A percentile compares a stretch with the other conserved stretches of the same genome.
Conservation (phyloP, 306 rosid species). For the Medicago truncatula region MtrunA17r5.0-ANR NC_053049.1:25592501-25593000, state of each 20-base stretch:
- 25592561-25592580: conserved; percentile 23
- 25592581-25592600: not conserved
- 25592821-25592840: conserved; percentile 30
- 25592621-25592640: no score
- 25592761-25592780: not conserved
- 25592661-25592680: no score
- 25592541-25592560: not conserved
- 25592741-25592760: conserved; percentile 43
- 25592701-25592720: not conserved
- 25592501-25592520: conserved; percentile 22
- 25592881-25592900: conserved; percentile 35
- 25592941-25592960: not conserved
- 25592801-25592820: not conserved
- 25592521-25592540: not conserved
- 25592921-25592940: conserved; percentile 19
- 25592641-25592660: no score
- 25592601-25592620: no score
- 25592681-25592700: no score
- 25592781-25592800: conserved; percentile 8
- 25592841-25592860: conserved; percentile 35
- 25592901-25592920: conserved; percentile 30
- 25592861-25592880: conserved; percentile 36
- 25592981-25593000: not conserved
- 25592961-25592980: not conserved
- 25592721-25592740: conserved; percentile 16